These are phyloP conservation scores for Triticum dicoccoides DNA, from an alignment of 176 grass and related monocot genomes.

Conservation along the genomic window DNA sequence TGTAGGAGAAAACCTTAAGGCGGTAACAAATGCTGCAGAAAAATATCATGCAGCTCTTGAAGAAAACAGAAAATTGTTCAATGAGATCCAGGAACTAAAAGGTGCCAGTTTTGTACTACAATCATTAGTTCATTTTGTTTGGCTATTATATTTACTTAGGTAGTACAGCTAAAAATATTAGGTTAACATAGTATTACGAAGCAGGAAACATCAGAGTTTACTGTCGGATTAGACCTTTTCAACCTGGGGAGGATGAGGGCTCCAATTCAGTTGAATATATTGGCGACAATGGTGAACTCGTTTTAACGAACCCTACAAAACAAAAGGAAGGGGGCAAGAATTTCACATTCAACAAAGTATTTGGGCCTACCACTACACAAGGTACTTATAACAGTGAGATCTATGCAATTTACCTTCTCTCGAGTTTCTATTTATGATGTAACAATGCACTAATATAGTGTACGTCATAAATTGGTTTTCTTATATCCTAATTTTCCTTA, in stretches of 20 bases:
- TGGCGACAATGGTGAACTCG: slow-evolving; percentile 67
- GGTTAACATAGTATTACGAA: slow-evolving; percentile 27
- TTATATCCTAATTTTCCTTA: slow-evolving; percentile 32
- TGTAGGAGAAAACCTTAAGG: slow-evolving; percentile 46
- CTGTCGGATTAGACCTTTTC: slow-evolving; percentile 90
- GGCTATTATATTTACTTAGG: slow-evolving; percentile 4
- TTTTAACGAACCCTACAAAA: slow-evolving; percentile 74
- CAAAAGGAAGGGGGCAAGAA: slow-evolving; percentile 70
- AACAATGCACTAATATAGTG: not conserved
- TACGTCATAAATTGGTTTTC: not conserved
- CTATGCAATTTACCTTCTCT: slow-evolving; percentile 17
- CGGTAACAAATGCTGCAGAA: slow-evolving; percentile 55
- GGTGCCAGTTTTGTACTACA: slow-evolving; percentile 45
- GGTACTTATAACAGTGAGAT: slow-evolving; percentile 33
- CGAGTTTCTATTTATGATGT: not conserved
- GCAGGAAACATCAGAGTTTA: slow-evolving; percentile 95
- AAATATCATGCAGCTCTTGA: slow-evolving; percentile 70
- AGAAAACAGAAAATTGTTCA: slow-evolving; percentile 84
- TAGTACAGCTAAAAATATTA: slow-evolving; percentile 22
- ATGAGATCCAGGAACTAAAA: slow-evolving; percentile 95
- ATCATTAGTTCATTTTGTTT: slow-evolving; percentile 1
- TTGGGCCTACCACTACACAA: slow-evolving; percentile 75
- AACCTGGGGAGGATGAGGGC: slow-evolving; percentile 52
- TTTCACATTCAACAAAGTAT: slow-evolving; percentile 92
- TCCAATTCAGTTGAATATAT: slow-evolving; percentile 55